These are phyloP conservation scores for Apophysomyces variabilis DNA, from an alignment of 371 early-diverging fungal genomes.

Conservation along the genomic window DNA sequence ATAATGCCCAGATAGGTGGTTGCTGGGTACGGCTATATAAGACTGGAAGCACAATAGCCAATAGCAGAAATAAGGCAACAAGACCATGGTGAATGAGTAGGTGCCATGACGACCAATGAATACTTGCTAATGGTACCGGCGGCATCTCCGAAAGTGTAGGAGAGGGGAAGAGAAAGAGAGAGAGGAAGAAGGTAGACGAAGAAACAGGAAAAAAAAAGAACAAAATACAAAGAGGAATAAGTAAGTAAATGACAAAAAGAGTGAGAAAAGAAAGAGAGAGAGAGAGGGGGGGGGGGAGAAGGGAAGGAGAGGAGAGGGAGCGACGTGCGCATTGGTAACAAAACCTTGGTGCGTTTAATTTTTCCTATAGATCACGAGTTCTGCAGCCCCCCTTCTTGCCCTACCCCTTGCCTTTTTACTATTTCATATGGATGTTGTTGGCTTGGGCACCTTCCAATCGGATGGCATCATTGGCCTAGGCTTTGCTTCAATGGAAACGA, in stretches of 20 bases:
- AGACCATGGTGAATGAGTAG: conserved; percentile 24
- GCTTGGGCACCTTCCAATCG: not conserved
- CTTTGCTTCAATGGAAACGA: conserved; percentile 2
- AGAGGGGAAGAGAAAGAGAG: not conserved
- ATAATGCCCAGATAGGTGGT: conserved; percentile 22
- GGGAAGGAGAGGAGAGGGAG: not conserved
- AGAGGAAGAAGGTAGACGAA: not conserved
- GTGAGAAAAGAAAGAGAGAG: not conserved
- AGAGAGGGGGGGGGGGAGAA: not conserved
- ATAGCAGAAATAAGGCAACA: conserved; percentile 22
- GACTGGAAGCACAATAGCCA: conserved; percentile 20
- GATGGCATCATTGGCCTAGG: not conserved
- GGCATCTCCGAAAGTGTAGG: not conserved
- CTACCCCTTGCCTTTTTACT: not conserved
- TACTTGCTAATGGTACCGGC: conserved; percentile 1
- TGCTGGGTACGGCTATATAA: conserved; percentile 21
- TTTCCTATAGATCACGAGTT: conserved; percentile 5
- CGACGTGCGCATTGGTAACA: conserved; percentile 6
- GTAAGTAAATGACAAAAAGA: not conserved
- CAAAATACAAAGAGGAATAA: too few relatives aligned
- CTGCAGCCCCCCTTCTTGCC: not conserved
- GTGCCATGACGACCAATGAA: conserved; percentile 14
- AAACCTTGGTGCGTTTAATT: not conserved
- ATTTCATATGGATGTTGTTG: not conserved
- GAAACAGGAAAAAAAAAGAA: too few relatives aligned